Evolutionary conservation across 352 stramenopile genomes (phyloP), one percentile per base, ranked within the genome.

Genomic region (Achlya hypogyna): DNA sequence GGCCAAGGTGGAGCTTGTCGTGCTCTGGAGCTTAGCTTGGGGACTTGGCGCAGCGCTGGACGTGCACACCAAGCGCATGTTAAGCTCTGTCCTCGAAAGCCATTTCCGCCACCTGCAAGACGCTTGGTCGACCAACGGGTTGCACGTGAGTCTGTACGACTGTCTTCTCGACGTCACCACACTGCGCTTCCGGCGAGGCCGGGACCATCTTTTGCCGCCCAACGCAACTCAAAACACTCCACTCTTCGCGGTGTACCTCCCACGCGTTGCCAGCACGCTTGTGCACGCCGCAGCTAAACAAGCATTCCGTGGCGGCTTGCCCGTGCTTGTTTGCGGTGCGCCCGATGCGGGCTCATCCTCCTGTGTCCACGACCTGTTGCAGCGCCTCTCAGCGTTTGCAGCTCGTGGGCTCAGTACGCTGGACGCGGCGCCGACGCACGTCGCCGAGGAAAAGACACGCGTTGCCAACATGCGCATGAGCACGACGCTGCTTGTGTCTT

Each of bases 231-330:
- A 62, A 12, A 32, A 66, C 53, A 31, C 53, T 14, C 35, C 53
- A 38, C 45, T 51, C 4, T 69, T 72, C 35, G 67, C 72, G 1
- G 27, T 87, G 10, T 87, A 82, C 53, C 62, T 87, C 0, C 77
- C 77, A 16, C 84, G 77, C 0, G 32, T 66, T 0, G 69, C 69
- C 5, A 87, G 76, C 62, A 51, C 84, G 0, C n/a, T 82, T 2
- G 58, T 71, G n/a, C 79, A 87, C 51, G 63, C 75, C 1, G 60
- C 69, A 9, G 72, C 81, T 27, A 74, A 72, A 65, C 72, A 84
- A 69, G 71, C 68, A 0, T 45, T 86, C 4, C 76, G 77, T 9
- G 74, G 75, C 3, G 76, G 73, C 14, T 63, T 63, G 45, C 74
- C 72, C 0, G 60, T 82, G 3, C 34, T 87, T 5, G 62, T 87